Base-by-base conservation (phyloP, 352 stramenopile genomes). In the Phytophthora cajani region DNA sequence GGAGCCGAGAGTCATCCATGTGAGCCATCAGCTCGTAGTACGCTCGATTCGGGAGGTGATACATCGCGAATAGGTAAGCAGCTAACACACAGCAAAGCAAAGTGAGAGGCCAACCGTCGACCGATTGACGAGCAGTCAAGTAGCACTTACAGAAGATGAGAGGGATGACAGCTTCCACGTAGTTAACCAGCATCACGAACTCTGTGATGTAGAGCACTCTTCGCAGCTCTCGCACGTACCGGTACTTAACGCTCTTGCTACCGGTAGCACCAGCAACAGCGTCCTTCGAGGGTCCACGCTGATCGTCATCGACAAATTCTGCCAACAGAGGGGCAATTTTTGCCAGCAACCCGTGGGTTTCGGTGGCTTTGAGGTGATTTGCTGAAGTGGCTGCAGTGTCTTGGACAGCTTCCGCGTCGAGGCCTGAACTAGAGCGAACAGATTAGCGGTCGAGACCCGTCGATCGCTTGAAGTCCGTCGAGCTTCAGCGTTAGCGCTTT, bases 171-270 rank as follows among this genome's bases (percentile, higher is more conserved):
- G 79, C 67, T 23, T 82, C 75, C 10, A 75, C 64, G 33, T 73
- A 81, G 47, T 82, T 74, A 30, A 74, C 52, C 44, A 82, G 53
- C 12, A 82, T 38, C 33, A 83, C 30, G n/a, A 78, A 81, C 64
- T 81, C 75, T 9, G 78, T 75, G 46, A 80, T 62, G 21, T 81
- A 77, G 0, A 82, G 55, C 23, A 81, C 32, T 6, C 57, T n/a
- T 19, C 74, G 52, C 1, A 70, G 40, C 19, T 66, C 57, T 19
- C 63, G n/a, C 5, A 75, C 56, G 11, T 78, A 75, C 40, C 58
- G 38, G 11, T 46, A 33, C 12, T 64, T 36, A 9, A 55, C n/a
- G 5, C n/a, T 64, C 10, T 44, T 33, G 27, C 17, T 64, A 12
- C 5, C 6, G 25, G 23, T 55, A 19, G 25, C 12, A 55, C 11